A percentile compares a stretch with the other conserved stretches of the same genome.
These are phyloP conservation scores for Xerocomus potaroensis DNA, from an alignment of 768 basidiomycete genomes.

Conservation along the genomic window DNA sequence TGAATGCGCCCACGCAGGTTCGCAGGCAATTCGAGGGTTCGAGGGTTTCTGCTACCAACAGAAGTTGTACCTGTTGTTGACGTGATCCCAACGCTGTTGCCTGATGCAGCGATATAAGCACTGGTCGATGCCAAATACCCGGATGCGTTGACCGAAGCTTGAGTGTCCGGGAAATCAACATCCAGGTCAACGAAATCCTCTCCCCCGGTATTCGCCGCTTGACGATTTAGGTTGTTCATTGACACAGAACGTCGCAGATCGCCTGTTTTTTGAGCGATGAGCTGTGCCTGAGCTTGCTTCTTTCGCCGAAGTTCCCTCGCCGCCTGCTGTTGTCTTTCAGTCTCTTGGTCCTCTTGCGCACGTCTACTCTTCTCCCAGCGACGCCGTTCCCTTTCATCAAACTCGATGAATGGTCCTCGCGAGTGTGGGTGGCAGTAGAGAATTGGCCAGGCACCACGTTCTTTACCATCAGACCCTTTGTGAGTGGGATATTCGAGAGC, in stretches of 20 bases:
- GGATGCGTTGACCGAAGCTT: conserved; percentile 62
- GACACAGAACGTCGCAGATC: conserved; percentile 74
- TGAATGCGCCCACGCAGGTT: conserved; percentile 53
- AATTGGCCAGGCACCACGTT: conserved; percentile 74
- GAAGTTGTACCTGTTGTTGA: conserved; percentile 88
- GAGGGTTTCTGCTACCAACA: conserved; percentile 43
- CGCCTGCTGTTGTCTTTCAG: conserved; percentile 23
- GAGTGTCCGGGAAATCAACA: conserved; percentile 31
- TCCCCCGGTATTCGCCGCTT: conserved; percentile 36
- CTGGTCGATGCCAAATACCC: conserved; percentile 60
- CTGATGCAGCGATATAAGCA: conserved; percentile 85
- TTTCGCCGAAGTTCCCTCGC: conserved; percentile 27
- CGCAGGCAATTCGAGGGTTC: conserved; percentile 48
- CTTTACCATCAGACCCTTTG: conserved; percentile 48
- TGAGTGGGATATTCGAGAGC: conserved; percentile 71
- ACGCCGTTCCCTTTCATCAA: conserved; percentile 68
- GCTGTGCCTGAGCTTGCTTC: conserved; percentile 27
- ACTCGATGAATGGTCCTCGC: conserved; percentile 70
- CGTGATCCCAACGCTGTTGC: conserved; percentile 90
- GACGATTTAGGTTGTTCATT: conserved; percentile 69
- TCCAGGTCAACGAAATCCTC: conserved; percentile 44
- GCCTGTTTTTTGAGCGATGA: conserved; percentile 32
- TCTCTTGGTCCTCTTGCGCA: conserved; percentile 37
- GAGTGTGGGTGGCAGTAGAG: conserved; percentile 73
- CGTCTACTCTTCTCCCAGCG: conserved; percentile 57